Evolutionary conservation across 306 rosid genomes (phyloP), one percentile per base, ranked within the genome.

Genomic region (Vigna nakashimae): DNA sequence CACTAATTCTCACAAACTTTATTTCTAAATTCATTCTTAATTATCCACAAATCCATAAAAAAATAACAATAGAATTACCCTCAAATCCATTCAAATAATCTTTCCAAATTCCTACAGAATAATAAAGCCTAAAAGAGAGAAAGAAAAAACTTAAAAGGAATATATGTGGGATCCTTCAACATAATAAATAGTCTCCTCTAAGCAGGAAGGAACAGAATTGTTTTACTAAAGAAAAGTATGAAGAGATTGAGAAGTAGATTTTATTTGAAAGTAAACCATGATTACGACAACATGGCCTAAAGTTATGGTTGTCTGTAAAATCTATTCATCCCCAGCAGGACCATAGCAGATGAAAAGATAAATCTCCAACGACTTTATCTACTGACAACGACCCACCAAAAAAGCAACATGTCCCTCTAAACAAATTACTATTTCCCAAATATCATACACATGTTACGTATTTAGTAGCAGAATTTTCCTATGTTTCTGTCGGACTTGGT

Each of bases 231-330:
- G 34, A 30, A 30, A 30, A 30, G 34, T 30, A 30, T 30, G 34
- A 30, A 30, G 34, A 30, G 34, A 30, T 3, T 26, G 26, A 46
- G 49, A 14, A 2, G 65, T 32, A n/a, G 20, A 49, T 36, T 69
- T 48, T 18, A 48, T 34, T 40, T 62, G 69, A 76, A 75, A 49
- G 76, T 50, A 40, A 49, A 67, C 12, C 7, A 42, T 42, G 12
- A 42, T 42, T 6, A 38, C 48, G 84, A 53, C 60, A 75, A 49
- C 9, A 75, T 69, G 81, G 67, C 28, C 16, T 79, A 75, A 82
- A 77, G 86, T 36, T 36, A 24, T 45, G 26, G 63, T 46, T 77
- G 79, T 46, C 78, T 17, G 65, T 56, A 72, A 65, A 65, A 71
- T 46, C 24, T 64, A 52, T 40, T 71, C 9, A 69, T 38, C 51